Percentiles rank a stretch among this genome's conserved stretches.
phyloP scores from a whole-genome alignment of 371 early-diverging fungal genomes.

The Actinomortierella ambigua region DNA sequence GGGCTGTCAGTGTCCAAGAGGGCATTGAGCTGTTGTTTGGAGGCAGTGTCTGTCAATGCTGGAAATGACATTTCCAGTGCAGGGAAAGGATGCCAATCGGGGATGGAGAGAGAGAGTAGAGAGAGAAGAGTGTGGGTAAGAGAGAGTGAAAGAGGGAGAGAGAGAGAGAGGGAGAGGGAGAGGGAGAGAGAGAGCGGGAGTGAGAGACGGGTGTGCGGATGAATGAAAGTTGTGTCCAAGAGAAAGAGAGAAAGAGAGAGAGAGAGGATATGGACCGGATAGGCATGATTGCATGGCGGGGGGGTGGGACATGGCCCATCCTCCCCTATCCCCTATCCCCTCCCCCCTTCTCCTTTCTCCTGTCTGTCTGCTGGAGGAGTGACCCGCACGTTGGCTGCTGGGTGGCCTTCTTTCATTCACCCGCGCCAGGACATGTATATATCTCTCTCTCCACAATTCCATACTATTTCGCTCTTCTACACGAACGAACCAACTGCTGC shows the following conservation, averaged over 20 bases:
- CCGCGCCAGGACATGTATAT: neutral
- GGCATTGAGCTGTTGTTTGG: neutral
- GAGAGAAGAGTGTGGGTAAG: neutral
- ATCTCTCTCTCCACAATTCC: neutral
- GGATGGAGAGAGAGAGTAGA: neutral
- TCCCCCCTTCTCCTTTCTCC: neutral
- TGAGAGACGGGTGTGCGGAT: neutral
- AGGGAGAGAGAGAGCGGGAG: neutral
- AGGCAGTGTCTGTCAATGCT: constrained; percentile 2
- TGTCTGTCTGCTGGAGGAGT: neutral
- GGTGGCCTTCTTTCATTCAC: neutral
- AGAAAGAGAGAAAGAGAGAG: neutral
- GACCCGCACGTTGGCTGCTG: neutral
- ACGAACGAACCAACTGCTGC: neutral
- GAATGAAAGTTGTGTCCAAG: neutral
- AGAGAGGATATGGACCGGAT: neutral
- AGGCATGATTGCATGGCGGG: neutral
- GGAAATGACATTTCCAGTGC: neutral
- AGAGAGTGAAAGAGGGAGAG: constrained; percentile 1
- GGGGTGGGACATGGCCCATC: neutral
- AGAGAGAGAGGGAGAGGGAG: neutral
- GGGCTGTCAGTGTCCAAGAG: neutral
- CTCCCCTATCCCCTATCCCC: neutral
- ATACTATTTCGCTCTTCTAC: neutral
- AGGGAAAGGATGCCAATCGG: neutral